phyloP scores from a whole-genome alignment of 176 grass and related monocot genomes.

The Puccinellia tenuiflora region DNA sequence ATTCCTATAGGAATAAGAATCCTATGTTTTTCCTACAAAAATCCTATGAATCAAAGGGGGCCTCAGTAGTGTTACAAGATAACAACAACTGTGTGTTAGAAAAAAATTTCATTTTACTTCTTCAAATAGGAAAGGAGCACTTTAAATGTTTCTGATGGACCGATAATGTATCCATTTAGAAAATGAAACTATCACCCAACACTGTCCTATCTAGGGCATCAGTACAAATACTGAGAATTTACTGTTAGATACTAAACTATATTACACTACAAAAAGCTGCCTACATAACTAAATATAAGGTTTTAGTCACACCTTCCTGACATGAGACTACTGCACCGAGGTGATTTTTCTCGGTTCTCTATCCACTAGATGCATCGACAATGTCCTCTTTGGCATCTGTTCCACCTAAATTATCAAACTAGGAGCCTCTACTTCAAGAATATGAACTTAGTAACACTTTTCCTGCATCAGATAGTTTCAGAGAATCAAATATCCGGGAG shows the following conservation, averaged over 20 bases:
- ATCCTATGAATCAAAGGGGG: too few relatives aligned
- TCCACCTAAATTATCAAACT: background rate
- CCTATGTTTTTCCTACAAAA: too few relatives aligned
- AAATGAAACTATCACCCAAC: background rate
- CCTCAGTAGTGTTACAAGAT: background rate
- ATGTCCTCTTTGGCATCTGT: background rate
- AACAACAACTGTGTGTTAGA: background rate
- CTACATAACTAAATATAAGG: background rate
- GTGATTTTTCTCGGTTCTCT: background rate
- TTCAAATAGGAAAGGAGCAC: background rate
- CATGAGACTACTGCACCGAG: background rate
- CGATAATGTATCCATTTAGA: background rate
- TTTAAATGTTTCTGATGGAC: background rate
- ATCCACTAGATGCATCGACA: background rate
- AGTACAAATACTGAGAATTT: background rate
- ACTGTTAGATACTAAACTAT: background rate
- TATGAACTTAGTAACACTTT: background rate
- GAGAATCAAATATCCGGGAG: background rate
- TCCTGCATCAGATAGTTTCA: constrained; percentile 19
- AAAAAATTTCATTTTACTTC: background rate
- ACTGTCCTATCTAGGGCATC: background rate
- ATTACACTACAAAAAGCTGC: background rate
- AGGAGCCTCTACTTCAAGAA: background rate
- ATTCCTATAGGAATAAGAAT: too few relatives aligned
- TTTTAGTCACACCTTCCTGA: background rate